Base-by-base conservation (phyloP, 2,329 filamentous ascomycete genomes). In the Calonectria fujianensis region DNA sequence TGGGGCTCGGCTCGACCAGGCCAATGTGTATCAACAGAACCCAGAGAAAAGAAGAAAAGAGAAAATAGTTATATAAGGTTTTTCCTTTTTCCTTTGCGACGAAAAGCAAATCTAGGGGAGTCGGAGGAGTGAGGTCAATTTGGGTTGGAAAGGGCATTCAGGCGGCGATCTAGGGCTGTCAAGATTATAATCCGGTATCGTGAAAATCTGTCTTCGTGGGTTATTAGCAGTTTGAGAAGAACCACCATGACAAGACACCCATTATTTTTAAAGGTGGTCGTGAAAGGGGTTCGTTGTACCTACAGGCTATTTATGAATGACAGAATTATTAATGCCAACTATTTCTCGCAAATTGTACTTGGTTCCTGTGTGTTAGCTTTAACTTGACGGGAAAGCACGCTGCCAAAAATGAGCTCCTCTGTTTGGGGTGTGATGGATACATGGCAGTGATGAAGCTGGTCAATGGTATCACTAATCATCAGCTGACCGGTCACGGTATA, bases 11-110 rank as follows among this genome's bases (percentile, higher is more conserved):
- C 32, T 35, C 41, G 74, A 64, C 66, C 67, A 76, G 75, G 59
- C 64, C 72, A 74, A 77, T 79, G 76, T 81, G 79, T 81, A 81
- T 80, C 72, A 81, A 80, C 79, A 81, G 75, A 76, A 77, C 48
- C 57, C 77, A 80, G 74, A 80, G 69, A 70, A 61, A 71, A 51
- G 67, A 75, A 65, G 72, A 80, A 79, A 77, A 81, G 74, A 81
- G 75, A 80, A 80, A 80, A 79, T 80, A 81, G 78, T 79, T 71
- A 75, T 68, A 81, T 73, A 79, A 77, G 77, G 77, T 80, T 79
- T 74, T 77, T 78, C 41, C 57, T 77, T 79, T 81, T 74, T 74
- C 76, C 76, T 79, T 79, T 80, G 67, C 75, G 50, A 57, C 48
- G 32, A 73, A 74, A 78, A 75, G 31, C 72, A 75, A 71, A 78